Base-by-base conservation (phyloP, 495 filamentous ascomycete species). In the Penicillium herquei region DNA sequence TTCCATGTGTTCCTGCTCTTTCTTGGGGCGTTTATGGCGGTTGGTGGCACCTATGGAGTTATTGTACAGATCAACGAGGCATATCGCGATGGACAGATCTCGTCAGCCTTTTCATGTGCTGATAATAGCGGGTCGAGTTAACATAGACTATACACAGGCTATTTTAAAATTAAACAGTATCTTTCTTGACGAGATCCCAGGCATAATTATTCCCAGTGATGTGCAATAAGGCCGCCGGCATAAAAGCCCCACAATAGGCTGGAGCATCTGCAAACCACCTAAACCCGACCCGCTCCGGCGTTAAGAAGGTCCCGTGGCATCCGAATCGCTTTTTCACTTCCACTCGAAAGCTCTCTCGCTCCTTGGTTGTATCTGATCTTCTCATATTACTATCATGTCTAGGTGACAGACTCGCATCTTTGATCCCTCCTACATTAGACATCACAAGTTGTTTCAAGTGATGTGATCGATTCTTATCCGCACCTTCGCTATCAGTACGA, bases 11-110 rank as follows among this genome's bases (percentile, higher is more conserved):
- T 66, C 6, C 49, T 75, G 17, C 46, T 75, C 7, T 35, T 74
- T 17, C 32, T 78, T 13, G 73, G 74, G 0, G 0, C 68, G 1
- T 78, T 78, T 32, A 65, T 78, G 57, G 63, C 65, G 8, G 62
- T 76, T 11, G 71, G 69, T 3, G 74, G 70, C n/a, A 75, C 73
- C 1, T 75, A 76, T 49, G 69, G 69, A 3, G 68, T 73, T 10
- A 62, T 73, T 48, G 58, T 71, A 33, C 62, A 74, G 59, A 76
- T 76, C 52, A 62, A 63, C 7, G 49, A 72, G 44, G 70, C 73
- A 7, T 78, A 76, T 59, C 49, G 41, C 0, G 64, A 66, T 53
- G 73, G 75, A 7, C 37, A 62, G 33, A 71, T 76, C 14, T 64
- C 67, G 33, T 69, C 62, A 32, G 70, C 71, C 4, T 75, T 78